A percentile compares a stretch with the other conserved stretches of the same genome.
phyloP scores from a whole-genome alignment of 805 yeast species.

The Myxozyma neotropica region DNA sequence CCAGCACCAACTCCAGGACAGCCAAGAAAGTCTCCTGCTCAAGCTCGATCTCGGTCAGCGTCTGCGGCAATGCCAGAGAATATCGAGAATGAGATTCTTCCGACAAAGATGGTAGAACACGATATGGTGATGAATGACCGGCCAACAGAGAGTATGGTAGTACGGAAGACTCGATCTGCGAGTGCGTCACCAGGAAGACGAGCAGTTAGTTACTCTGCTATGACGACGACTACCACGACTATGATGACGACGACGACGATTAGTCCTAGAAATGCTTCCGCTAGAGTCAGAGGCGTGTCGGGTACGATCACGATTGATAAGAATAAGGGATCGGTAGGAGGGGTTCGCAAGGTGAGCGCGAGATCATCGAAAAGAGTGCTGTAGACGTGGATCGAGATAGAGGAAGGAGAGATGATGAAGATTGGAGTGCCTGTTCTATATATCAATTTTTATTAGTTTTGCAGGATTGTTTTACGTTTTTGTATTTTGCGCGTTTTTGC shows the following conservation, averaged over 20 bases:
- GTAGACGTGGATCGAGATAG: neutral
- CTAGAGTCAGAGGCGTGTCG: conserved; percentile 16
- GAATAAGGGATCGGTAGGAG: conserved; percentile 20
- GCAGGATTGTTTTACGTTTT: neutral
- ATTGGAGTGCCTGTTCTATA: neutral
- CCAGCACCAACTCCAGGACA: conserved; percentile 96
- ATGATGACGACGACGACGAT: conserved; percentile 25
- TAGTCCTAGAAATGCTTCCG: conserved; percentile 4
- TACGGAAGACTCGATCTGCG: conserved; percentile 27
- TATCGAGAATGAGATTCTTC: conserved; percentile 1
- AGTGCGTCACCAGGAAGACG: conserved; percentile 26
- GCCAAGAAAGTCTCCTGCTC: conserved; percentile 64
- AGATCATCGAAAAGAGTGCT: conserved; percentile 4
- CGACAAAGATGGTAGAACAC: conserved; percentile 1
- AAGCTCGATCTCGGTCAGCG: conserved; percentile 6
- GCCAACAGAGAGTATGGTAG: conserved; percentile 8
- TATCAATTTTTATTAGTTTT: neutral
- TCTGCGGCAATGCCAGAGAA: conserved; percentile 9
- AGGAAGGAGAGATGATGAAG: neutral
- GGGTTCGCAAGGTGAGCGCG: conserved; percentile 29
- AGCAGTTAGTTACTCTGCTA: conserved; percentile 32
- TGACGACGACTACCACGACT: conserved; percentile 28
- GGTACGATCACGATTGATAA: conserved; percentile 15
- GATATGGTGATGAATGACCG: conserved; percentile 4
- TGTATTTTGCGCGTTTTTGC: neutral